Conservation (phyloP, 2,329 filamentous ascomycete species). For the Fonsecaea pedrosoi region DNA sequence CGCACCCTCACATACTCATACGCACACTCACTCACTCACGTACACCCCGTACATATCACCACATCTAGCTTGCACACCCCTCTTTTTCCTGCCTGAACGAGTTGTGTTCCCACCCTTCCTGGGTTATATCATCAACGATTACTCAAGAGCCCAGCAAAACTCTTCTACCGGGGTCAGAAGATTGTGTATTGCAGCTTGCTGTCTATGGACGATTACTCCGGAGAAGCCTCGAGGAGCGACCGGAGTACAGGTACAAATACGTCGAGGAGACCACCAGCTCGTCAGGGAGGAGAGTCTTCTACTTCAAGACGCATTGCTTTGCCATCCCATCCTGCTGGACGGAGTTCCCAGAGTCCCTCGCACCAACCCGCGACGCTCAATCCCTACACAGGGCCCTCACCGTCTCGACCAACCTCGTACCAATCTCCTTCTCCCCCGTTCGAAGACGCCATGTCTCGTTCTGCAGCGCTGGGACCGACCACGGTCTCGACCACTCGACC, state of each 20-base stretch:
- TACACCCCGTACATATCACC: constrained; percentile 5
- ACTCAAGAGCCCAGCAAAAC: constrained; percentile 25
- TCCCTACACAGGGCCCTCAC: constrained; percentile 16
- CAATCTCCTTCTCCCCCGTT: constrained; percentile 14
- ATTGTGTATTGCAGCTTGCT: constrained; percentile 15
- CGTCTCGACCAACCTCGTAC: constrained; percentile 12
- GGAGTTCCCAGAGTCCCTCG: constrained; percentile 22
- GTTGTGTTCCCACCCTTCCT: constrained; percentile 20
- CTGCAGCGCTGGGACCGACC: constrained; percentile 21
- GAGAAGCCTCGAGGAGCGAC: constrained; percentile 16
- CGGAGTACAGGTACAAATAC: constrained; percentile 20
- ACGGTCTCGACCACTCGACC: constrained; percentile 22
- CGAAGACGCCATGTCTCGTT: constrained; percentile 30
- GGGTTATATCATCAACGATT: constrained; percentile 37
- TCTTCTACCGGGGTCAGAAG: neutral
- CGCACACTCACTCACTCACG: neutral
- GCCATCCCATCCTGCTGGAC: constrained; percentile 23
- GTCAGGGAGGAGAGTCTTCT: constrained; percentile 22
- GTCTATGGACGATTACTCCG: constrained; percentile 31
- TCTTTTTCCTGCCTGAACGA: constrained; percentile 21
- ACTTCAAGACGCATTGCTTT: constrained; percentile 8
- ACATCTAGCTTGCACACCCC: neutral
- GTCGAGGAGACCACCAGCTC: constrained; percentile 20
- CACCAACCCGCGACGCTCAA: constrained; percentile 1
- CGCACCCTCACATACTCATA: neutral